phyloP scores from a whole-genome alignment of 805 yeast genomes.

The Blastobotrys parvus region DNA sequence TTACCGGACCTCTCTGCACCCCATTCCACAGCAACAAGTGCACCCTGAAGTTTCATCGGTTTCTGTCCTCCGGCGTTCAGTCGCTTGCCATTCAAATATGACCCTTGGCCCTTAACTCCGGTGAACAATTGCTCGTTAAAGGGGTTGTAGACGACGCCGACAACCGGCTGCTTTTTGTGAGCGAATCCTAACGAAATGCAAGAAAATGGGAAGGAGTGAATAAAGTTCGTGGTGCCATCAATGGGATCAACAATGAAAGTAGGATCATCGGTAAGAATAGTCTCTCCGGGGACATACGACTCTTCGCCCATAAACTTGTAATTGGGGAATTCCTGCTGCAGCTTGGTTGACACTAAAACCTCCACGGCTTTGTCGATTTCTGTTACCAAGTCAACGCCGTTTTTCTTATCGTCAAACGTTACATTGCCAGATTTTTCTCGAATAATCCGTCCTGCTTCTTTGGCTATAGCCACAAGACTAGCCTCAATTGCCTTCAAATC shows the following conservation, averaged over 20 bases:
- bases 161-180: conserved; percentile 38
- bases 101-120: conserved; percentile 49
- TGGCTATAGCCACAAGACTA: conserved; percentile 34
- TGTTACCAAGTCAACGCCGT: conserved; percentile 55
- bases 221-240: conserved; percentile 60
- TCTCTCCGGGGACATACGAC: conserved; percentile 41
- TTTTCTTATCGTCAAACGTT: conserved; percentile 46
- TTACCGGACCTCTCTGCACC: conserved; percentile 50
- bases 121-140: conserved; percentile 44
- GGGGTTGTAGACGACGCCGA: conserved; percentile 64
- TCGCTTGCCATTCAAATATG: conserved; percentile 39
- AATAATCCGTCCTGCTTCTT: conserved; percentile 43
- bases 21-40: conserved; percentile 52
- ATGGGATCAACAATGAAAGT: conserved; percentile 60
- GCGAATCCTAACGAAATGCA: conserved; percentile 57
- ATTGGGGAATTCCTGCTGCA: conserved; percentile 36
- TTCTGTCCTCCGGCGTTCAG: conserved; percentile 32
- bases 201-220: conserved; percentile 53
- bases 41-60: conserved; percentile 39
- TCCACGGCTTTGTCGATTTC: conserved; percentile 53
- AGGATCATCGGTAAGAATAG: conserved; percentile 42
- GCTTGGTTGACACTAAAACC: conserved; percentile 28
- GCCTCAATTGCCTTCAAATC: conserved; percentile 30
- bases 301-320: conserved; percentile 57
- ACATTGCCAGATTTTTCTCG: conserved; percentile 40